A percentile compares a stretch with the other conserved stretches of the same genome.
Conservation (phyloP, 495 filamentous ascomycete species). For the Hypomontagnella monticulosa region DNA sequence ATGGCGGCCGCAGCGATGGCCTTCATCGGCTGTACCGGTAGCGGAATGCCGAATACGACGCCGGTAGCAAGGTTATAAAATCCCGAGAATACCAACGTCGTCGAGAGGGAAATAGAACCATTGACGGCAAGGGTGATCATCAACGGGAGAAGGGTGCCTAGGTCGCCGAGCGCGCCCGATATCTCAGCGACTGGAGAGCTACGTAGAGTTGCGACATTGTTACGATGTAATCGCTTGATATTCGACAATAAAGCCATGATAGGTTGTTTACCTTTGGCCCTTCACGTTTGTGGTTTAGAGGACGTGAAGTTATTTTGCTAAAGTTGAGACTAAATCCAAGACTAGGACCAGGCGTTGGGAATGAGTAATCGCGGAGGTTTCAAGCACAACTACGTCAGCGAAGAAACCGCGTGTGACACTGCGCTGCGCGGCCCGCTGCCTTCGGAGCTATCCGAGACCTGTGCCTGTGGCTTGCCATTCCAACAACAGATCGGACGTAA, state of each 20-base stretch:
- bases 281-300: background rate
- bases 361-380: constrained; percentile 6
- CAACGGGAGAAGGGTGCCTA: constrained; percentile 90
- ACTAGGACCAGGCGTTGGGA: too few relatives aligned
- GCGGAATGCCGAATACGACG: constrained; percentile 80
- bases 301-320: background rate
- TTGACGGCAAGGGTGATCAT: constrained; percentile 83
- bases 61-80: constrained; percentile 87
- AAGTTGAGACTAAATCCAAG: background rate
- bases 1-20: constrained; percentile 91
- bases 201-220: constrained; percentile 58
- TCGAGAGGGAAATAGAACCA: constrained; percentile 78
- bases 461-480: background rate
- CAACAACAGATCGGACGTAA: background rate
- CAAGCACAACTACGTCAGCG: constrained; percentile 32
- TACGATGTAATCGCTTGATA: constrained; percentile 49
- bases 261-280: background rate
- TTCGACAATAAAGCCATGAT: constrained; percentile 39
- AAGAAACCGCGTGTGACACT: constrained; percentile 9
- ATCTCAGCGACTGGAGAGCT: constrained; percentile 77
- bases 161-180: constrained; percentile 87
- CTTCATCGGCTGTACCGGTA: constrained; percentile 89
- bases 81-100: constrained; percentile 88
- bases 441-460: constrained; percentile 34
- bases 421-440: constrained; percentile 11